phyloP scores from a whole-genome alignment of 2,329 filamentous ascomycete species.

The Sclerotinia sclerotiorum region DNA sequence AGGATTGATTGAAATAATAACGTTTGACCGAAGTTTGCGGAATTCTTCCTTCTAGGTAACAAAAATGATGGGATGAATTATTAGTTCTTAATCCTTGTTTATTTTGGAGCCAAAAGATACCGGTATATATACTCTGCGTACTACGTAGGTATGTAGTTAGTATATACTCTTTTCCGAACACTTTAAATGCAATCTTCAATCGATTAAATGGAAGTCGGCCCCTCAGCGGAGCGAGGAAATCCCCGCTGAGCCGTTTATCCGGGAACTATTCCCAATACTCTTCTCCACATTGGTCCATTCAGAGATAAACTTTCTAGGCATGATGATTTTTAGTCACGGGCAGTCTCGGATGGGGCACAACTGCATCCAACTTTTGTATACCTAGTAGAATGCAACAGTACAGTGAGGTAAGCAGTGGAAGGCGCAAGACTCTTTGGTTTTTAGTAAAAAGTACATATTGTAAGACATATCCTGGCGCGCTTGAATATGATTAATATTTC shows the following conservation, averaged over 20 bases:
- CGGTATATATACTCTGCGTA: too few species aligned
- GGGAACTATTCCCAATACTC: background rate
- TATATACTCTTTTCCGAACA: too few species aligned
- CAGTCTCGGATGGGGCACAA: background rate
- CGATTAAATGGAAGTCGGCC: background rate
- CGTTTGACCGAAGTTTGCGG: too few species aligned
- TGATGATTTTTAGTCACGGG: background rate
- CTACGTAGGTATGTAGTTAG: too few species aligned
- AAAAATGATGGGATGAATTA: too few species aligned
- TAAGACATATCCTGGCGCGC: background rate
- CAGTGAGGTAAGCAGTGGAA: background rate
- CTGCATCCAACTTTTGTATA: background rate
- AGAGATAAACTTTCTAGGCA: background rate
- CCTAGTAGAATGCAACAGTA: too few species aligned
- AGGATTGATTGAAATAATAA: too few species aligned
- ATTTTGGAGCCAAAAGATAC: too few species aligned
- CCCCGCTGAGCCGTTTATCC: constrained; percentile 8
- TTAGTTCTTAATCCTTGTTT: too few species aligned
- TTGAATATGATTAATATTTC: background rate
- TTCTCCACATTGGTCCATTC: background rate
- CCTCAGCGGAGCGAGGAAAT: background rate
- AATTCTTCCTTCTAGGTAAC: too few species aligned
- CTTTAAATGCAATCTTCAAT: background rate
- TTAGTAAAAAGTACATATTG: background rate
- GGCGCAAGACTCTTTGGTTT: background rate